These are phyloP conservation scores for Sarcocystis neurona DNA, from an alignment of 169 alveolate genomes.

Conservation along the genomic window DNA sequence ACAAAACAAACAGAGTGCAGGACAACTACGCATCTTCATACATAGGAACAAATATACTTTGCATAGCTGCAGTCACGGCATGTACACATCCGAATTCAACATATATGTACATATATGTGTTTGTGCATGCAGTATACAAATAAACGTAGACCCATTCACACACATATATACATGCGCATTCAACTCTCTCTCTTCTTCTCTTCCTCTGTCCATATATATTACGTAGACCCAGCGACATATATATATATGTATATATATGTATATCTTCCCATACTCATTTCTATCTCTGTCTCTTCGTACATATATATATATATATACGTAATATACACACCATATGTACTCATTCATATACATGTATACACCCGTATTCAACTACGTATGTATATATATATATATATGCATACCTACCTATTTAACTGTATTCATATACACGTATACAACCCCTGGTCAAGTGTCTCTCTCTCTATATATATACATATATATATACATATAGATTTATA, in stretches of 20 bases:
- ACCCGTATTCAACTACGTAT: background rate
- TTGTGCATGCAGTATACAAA: background rate
- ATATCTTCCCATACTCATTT: background rate
- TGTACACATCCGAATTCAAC: background rate
- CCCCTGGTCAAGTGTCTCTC: too few relatives aligned
- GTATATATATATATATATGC: slow-evolving; percentile 12
- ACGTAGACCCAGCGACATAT: background rate
- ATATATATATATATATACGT: too few relatives aligned
- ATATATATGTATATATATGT: slow-evolving; percentile 17
- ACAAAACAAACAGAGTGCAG: too few relatives aligned
- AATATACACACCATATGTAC: background rate
- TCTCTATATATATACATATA: too few relatives aligned
- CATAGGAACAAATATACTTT: too few relatives aligned
- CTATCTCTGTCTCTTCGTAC: background rate
- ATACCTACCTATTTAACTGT: background rate
- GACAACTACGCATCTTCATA: too few relatives aligned
- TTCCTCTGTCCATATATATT: too few relatives aligned
- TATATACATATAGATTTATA: too few relatives aligned
- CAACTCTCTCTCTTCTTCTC: background rate
- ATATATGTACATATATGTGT: slow-evolving; percentile 1
- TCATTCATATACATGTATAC: slow-evolving; percentile 8
- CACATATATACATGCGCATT: background rate
- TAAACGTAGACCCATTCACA: background rate
- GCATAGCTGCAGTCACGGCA: too few relatives aligned
- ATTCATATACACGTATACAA: too few relatives aligned